These are phyloP conservation scores for Daldinia loculata DNA, from an alignment of 495 filamentous ascomycete genomes.

Conservation along the genomic window DNA sequence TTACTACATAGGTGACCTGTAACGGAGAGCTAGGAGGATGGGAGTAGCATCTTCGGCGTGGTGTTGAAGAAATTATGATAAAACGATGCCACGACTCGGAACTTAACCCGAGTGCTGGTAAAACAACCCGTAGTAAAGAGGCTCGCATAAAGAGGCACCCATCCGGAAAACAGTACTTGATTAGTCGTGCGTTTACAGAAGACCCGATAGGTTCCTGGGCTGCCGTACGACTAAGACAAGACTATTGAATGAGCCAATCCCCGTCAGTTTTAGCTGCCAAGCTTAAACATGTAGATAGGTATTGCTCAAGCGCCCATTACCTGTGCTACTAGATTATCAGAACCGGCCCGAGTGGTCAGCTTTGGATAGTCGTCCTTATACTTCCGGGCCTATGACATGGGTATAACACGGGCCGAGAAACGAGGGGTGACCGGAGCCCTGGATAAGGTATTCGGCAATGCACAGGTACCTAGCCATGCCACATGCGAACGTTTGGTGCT, in stretches of 20 bases:
- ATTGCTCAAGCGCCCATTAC: slow-evolving; percentile 12
- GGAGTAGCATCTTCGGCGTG: slow-evolving; percentile 2
- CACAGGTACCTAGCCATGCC: slow-evolving; percentile 21
- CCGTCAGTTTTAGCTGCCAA: background rate
- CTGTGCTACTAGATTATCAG: slow-evolving; percentile 15
- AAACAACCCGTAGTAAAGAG: background rate
- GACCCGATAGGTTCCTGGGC: slow-evolving; percentile 4
- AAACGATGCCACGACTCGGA: slow-evolving; percentile 6
- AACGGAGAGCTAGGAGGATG: background rate
- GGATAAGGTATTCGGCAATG: slow-evolving; percentile 20
- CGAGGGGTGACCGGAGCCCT: slow-evolving; percentile 6
- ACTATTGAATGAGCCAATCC: slow-evolving; percentile 5
- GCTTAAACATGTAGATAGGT: background rate
- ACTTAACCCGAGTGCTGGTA: slow-evolving; percentile 1
- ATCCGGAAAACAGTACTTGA: background rate
- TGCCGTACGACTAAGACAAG: slow-evolving; percentile 2
- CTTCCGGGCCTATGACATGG: slow-evolving; percentile 11
- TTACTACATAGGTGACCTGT: background rate
- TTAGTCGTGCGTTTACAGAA: background rate
- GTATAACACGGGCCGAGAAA: slow-evolving; percentile 30
- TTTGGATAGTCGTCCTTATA: background rate
- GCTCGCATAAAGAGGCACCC: background rate
- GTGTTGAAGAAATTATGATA: background rate
- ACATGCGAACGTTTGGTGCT: slow-evolving; percentile 23
- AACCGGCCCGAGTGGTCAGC: slow-evolving; percentile 26